Evolutionary conservation across 768 basidiomycete genomes (phyloP).

Genomic region (Kwoniella heveanensis): DNA sequence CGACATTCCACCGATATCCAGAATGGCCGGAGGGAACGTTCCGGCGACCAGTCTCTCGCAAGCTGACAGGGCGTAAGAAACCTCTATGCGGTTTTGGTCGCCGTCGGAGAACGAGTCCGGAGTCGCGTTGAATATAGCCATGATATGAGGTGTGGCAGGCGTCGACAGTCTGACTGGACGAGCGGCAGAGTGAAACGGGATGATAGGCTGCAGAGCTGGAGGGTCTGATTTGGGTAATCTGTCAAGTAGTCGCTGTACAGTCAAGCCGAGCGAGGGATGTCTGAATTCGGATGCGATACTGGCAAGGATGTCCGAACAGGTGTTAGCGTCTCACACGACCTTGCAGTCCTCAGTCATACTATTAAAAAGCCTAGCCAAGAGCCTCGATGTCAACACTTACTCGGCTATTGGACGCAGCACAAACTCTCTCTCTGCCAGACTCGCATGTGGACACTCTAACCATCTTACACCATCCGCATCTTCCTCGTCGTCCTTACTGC

Average conservation of each 20-base stretch:
- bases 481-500: constrained; percentile 57
- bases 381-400: constrained; percentile 61
- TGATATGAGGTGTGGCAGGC: constrained; percentile 63
- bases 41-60: constrained; percentile 21
- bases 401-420: constrained; percentile 84
- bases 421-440: constrained; percentile 82
- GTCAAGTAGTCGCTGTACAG: constrained; percentile 11
- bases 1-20: constrained; percentile 93
- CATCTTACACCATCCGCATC: constrained; percentile 60
- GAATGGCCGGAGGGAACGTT: constrained; percentile 64
- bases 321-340: too few relatives aligned
- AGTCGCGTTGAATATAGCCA: constrained; percentile 90
- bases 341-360: too few relatives aligned
- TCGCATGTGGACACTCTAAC: constrained; percentile 81
- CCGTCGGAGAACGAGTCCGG: constrained; percentile 98
- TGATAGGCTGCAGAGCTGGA: constrained; percentile 56
- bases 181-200: constrained; percentile 39
- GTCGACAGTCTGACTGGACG: constrained; percentile 29
- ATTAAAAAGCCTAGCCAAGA: background rate
- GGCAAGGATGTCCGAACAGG: too few relatives aligned
- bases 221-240: constrained; percentile 59
- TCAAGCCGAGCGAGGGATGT: constrained; percentile 63
- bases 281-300: constrained; percentile 78
- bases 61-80: constrained; percentile 63
- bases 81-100: constrained; percentile 61